Conservation (phyloP, 75 land plant genomes). For the Chamaecyparis obtusa region DNA sequence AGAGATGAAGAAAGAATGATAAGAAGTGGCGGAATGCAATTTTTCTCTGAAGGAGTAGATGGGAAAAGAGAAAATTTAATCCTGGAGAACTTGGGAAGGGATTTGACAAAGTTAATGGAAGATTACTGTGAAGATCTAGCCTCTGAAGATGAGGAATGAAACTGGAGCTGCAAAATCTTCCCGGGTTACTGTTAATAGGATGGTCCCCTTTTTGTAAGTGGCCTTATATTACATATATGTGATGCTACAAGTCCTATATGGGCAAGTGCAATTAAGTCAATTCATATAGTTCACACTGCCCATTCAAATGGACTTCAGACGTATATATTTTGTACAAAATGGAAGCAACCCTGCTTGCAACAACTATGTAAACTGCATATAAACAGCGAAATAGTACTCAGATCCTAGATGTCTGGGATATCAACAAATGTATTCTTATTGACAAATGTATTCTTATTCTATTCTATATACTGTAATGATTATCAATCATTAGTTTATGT, state of each 20-base stretch:
- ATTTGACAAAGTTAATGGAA: background rate
- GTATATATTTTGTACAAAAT: too few relatives aligned
- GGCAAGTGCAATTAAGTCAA: background rate
- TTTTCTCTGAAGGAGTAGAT: slow-evolving; percentile 7
- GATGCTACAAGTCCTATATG: too few relatives aligned
- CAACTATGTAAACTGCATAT: background rate
- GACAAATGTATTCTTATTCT: background rate
- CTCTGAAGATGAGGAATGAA: background rate
- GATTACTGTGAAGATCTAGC: background rate
- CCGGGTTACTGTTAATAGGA: background rate
- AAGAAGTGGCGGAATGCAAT: slow-evolving; percentile 10
- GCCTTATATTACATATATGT: background rate
- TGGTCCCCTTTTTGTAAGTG: too few relatives aligned
- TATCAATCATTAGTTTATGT: background rate
- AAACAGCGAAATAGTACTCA: background rate
- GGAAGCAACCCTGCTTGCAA: background rate
- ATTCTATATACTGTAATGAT: background rate
- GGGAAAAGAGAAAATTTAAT: background rate
- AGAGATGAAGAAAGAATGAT: background rate
- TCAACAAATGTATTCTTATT: background rate
- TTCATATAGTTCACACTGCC: background rate
- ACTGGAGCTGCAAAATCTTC: background rate
- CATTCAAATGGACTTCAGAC: background rate
- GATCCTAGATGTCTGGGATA: background rate
- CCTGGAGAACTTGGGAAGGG: background rate